phyloP scores from a whole-genome alignment of 495 filamentous ascomycete genomes.

The Tuber brumale region DNA sequence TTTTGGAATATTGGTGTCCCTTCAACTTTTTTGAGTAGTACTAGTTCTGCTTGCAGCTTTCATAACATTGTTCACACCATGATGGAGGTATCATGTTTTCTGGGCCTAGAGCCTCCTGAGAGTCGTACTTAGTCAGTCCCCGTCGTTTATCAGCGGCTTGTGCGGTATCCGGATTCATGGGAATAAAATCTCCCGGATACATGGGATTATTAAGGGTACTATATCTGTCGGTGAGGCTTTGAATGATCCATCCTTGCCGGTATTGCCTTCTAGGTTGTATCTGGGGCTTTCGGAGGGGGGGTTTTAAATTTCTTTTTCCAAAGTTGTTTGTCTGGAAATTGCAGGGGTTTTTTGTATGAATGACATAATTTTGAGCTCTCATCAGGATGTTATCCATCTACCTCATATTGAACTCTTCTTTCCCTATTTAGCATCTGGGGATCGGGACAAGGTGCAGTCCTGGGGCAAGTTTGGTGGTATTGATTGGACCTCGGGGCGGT shows the following conservation, averaged over 20 bases:
- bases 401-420: not conserved
- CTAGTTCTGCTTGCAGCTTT: not conserved
- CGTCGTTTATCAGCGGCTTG: not conserved
- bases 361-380: not conserved
- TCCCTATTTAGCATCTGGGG: not conserved
- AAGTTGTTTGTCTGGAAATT: not conserved
- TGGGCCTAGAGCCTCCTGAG: not conserved
- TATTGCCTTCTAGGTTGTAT: not conserved
- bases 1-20: not conserved
- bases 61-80: not conserved
- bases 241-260: not conserved
- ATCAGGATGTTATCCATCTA: not conserved
- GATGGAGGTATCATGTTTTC: not conserved
- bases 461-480: not conserved
- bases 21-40: not conserved
- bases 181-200: not conserved
- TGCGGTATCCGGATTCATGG: not conserved
- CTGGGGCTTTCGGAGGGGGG: not conserved
- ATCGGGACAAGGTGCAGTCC: not conserved
- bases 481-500: not conserved
- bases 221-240: not conserved
- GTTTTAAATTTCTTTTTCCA: too few relatives aligned
- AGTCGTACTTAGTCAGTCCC: not conserved
- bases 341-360: not conserved
- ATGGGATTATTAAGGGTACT: not conserved